Evolutionary conservation across 768 basidiomycete species (phyloP), one percentile per base, ranked within the genome.

Genomic region (Leucosporidium scottii): DNA sequence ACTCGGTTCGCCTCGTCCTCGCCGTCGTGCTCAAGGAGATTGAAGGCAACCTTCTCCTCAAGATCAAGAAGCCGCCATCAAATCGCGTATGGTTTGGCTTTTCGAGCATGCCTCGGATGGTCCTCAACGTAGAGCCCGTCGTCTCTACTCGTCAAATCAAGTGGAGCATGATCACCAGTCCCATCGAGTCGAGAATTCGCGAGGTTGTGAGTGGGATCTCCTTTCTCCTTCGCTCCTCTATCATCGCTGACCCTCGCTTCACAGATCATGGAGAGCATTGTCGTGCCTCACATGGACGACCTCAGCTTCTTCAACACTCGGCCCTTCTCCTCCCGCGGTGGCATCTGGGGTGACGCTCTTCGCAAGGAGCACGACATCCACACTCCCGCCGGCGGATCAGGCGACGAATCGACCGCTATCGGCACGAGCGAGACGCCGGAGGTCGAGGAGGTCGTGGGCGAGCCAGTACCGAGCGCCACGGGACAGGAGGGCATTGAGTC

Each of bases 241-340:
- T 36, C 53, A 4, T 2, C 12, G 21, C 30, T 28, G 27, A 13
- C 30, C n/a, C 17, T 17, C 12, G 17, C 13, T 59, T 31, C n/a
- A 23, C 74, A 98, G 93, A 90, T 98, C 65, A 84, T 85, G 73
- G 94, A 99, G 73, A 93, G 93, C 0, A 84, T 98, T 25, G 96
- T 99, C 25, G 80, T 93, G 77, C 96, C 96, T 8, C 91, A 96
- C 79, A 96, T 97, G 92, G 96, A 99, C 77, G 96, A 99, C 75
- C 89, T 98, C 67, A 83, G 93, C 18, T 97, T 93, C 83, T 98
- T 94, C 77, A 89, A 96, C 77, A 93, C 88, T 47, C 58, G 75
- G 4, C 74, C 76, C 3, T 87, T 84, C 74, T 73, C 76, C 60
- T 86, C 84, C 65, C 86, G 94, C 48, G 94, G 93, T 55, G 94